These are phyloP conservation scores for Naganishia cerealis DNA, from an alignment of 1,284 basidiomycete species.

Conservation along the genomic window DNA sequence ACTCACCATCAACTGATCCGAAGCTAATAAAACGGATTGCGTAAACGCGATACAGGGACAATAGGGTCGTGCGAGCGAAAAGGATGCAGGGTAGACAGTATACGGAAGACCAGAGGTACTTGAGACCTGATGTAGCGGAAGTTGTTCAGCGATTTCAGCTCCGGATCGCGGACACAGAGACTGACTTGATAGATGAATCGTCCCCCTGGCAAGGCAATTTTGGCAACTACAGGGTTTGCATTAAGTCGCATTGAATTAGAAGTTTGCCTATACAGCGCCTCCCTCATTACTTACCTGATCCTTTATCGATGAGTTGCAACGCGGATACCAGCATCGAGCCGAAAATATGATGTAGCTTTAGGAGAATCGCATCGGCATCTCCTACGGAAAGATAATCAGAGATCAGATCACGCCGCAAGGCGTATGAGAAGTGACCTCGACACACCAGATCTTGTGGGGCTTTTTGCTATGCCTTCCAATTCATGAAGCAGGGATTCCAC, in stretches of 20 bases:
- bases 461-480: conserved; percentile 1
- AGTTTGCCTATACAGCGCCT: neutral
- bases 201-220: conserved; percentile 23
- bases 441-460: conserved; percentile 16
- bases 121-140: conserved; percentile 18
- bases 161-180: no score
- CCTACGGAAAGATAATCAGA: neutral
- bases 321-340: conserved; percentile 30
- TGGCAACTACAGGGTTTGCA: conserved; percentile 10
- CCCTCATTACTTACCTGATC: conserved; percentile 16
- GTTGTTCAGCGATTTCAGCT: neutral
- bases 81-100: conserved; percentile 25
- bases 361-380: conserved; percentile 27
- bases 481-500: conserved; percentile 10
- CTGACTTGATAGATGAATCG: conserved; percentile 30
- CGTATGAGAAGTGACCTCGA: neutral
- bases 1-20: conserved; percentile 31
- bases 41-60: conserved; percentile 32
- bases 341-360: conserved; percentile 26
- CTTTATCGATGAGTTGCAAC: conserved; percentile 29
- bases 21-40: conserved; percentile 14
- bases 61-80: conserved; percentile 16
- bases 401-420: neutral
- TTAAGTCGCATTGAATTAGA: neutral
- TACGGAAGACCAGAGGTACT: conserved; percentile 26